Conservation (phyloP, 163 green algal genomes). For the Coccomyxa subellipsoidea region DNA sequence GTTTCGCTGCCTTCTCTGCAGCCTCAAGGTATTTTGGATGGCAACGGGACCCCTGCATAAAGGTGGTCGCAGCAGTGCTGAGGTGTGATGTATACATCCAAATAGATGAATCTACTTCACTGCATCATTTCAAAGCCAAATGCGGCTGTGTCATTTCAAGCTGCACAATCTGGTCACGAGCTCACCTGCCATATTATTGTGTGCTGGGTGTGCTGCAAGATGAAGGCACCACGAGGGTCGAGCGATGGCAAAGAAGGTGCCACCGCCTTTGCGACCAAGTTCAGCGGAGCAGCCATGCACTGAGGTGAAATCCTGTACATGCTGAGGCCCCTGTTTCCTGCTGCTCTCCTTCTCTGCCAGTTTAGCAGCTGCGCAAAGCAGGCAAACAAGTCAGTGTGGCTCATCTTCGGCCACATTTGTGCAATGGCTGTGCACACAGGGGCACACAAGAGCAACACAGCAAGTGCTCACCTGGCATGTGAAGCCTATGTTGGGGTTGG, state of each 20-base stretch:
- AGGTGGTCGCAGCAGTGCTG: too few relatives aligned
- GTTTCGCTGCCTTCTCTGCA: neutral
- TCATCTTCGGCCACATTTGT: neutral
- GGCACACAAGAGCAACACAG: neutral
- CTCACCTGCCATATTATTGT: conserved; percentile 26
- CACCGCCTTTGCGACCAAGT: conserved; percentile 22
- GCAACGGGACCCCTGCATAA: neutral
- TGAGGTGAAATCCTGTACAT: conserved; percentile 24
- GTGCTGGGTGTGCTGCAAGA: neutral
- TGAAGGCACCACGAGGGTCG: conserved; percentile 23
- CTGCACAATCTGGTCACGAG: neutral
- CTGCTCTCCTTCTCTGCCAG: conserved; percentile 25
- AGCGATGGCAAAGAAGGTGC: conserved; percentile 1
- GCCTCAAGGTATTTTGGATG: neutral
- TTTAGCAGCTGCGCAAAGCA: conserved; percentile 25
- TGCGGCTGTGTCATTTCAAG: neutral
- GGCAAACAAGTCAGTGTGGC: neutral
- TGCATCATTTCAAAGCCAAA: neutral
- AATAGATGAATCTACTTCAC: too few relatives aligned
- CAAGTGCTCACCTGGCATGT: conserved; percentile 57
- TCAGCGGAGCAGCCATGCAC: conserved; percentile 11
- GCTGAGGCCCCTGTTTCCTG: neutral
- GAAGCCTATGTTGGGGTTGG: conserved; percentile 95
- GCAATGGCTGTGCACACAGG: neutral
- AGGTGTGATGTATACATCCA: too few relatives aligned